A percentile compares a stretch with the other conserved stretches of the same genome.
Evolutionary conservation across 768 basidiomycete genomes (phyloP).

Genomic region (Mycena capillaripes): DNA sequence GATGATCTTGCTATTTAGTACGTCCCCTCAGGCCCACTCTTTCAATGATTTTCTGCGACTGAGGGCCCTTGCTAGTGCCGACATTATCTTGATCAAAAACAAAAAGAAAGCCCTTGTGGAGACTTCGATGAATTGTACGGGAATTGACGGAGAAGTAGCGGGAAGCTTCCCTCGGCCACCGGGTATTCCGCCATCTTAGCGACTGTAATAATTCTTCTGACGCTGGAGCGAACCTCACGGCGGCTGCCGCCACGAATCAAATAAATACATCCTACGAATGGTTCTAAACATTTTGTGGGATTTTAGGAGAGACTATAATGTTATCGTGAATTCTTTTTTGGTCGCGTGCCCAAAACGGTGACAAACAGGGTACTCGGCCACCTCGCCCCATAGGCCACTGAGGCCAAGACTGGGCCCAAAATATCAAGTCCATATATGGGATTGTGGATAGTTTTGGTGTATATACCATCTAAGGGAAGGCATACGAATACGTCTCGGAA

Average conservation of each 20-base stretch:
- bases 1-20: too few relatives aligned
- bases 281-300: not conserved
- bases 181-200: not conserved
- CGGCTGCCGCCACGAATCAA: not conserved
- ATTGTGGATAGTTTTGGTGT: conserved; percentile 1
- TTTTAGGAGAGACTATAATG: not conserved
- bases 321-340: conserved; percentile 6
- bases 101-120: too few relatives aligned
- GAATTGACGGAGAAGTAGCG: too few relatives aligned
- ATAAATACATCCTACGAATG: not conserved
- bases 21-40: too few relatives aligned
- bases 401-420: not conserved
- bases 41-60: too few relatives aligned
- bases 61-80: too few relatives aligned
- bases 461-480: not conserved
- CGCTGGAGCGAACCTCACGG: not conserved
- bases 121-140: too few relatives aligned
- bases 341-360: not conserved
- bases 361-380: conserved; percentile 7
- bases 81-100: too few relatives aligned
- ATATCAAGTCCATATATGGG: not conserved
- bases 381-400: conserved; percentile 1
- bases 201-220: not conserved
- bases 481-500: not conserved
- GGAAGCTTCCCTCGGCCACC: too few relatives aligned